Conservation (phyloP, 2,329 filamentous ascomycete genomes). For the Talaromyces verruculosus region DNA sequence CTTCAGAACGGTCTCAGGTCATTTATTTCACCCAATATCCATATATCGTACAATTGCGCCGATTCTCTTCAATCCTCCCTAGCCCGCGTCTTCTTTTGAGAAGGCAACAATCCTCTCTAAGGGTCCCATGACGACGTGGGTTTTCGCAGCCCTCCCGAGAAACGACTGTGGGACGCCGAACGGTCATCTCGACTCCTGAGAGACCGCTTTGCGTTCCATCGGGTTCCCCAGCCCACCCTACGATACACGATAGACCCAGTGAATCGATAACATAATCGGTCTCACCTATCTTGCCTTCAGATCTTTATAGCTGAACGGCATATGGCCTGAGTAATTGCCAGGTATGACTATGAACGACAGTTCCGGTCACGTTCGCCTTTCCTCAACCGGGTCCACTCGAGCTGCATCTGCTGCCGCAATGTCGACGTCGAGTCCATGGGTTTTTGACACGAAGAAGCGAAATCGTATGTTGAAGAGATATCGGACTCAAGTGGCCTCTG, state of each 20-base stretch:
- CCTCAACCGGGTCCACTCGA: slow-evolving; percentile 35
- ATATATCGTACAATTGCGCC: background rate
- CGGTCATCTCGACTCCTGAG: slow-evolving; percentile 51
- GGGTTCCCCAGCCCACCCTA: slow-evolving; percentile 46
- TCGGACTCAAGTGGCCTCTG: slow-evolving; percentile 49
- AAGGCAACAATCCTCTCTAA: slow-evolving; percentile 8
- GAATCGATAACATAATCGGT: background rate
- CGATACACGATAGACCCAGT: background rate
- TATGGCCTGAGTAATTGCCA: slow-evolving; percentile 25
- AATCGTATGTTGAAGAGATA: slow-evolving; percentile 48
- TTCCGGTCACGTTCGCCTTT: slow-evolving; percentile 44
- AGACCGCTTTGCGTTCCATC: slow-evolving; percentile 55
- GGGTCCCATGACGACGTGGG: slow-evolving; percentile 17
- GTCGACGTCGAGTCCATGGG: slow-evolving; percentile 35
- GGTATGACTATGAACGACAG: slow-evolving; percentile 42
- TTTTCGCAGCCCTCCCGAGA: slow-evolving; percentile 36
- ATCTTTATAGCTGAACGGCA: slow-evolving; percentile 1
- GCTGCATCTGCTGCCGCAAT: slow-evolving; percentile 36
- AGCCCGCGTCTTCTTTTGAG: slow-evolving; percentile 15
- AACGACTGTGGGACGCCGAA: slow-evolving; percentile 52
- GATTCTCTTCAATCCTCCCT: background rate
- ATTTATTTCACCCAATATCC: background rate
- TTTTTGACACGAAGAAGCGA: slow-evolving; percentile 42
- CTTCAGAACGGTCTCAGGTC: background rate
- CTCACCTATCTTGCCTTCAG: background rate